A percentile compares a stretch with the other conserved stretches of the same genome.
Conservation (phyloP, 345 rosid genomes). For the Camelina neglecta region DNA sequence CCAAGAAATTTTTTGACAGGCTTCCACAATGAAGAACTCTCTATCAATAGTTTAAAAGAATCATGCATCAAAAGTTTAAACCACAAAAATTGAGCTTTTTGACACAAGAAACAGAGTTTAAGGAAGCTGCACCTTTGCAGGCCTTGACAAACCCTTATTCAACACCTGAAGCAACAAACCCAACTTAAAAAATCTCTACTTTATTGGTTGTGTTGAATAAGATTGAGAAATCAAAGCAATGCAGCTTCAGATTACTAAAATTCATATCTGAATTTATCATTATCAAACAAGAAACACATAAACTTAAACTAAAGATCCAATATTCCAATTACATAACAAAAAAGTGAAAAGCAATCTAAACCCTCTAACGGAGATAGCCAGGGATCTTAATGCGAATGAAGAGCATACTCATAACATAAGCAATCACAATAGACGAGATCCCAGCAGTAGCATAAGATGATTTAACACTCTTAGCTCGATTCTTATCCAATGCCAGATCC, state of each 20-base stretch:
- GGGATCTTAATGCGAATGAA: constrained; percentile 99
- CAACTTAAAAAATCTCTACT: constrained; percentile 2
- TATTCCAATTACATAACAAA: constrained; percentile 18
- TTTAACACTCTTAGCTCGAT: constrained; percentile 82
- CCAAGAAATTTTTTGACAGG: background rate
- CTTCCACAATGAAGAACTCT: constrained; percentile 3
- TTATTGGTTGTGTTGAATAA: background rate
- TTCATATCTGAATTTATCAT: constrained; percentile 9
- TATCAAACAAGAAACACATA: constrained; percentile 28
- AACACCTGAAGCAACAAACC: background rate
- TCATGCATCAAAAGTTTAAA: background rate
- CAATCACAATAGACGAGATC: constrained; percentile 64
- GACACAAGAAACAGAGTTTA: too few species aligned
- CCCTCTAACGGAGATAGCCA: constrained; percentile 60
- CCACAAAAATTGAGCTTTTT: background rate
- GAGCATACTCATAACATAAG: constrained; percentile 93
- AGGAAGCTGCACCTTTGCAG: background rate
- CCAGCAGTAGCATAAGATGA: constrained; percentile 83
- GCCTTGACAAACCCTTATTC: background rate
- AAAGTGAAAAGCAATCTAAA: constrained; percentile 6
- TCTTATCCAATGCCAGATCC: constrained; percentile 91
- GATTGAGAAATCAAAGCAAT: background rate
- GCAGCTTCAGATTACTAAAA: background rate
- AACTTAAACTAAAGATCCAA: constrained; percentile 14
- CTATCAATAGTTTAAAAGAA: background rate